phyloP scores from a whole-genome alignment of 2,329 filamentous ascomycete species.

The Onygenales sp. region DNA sequence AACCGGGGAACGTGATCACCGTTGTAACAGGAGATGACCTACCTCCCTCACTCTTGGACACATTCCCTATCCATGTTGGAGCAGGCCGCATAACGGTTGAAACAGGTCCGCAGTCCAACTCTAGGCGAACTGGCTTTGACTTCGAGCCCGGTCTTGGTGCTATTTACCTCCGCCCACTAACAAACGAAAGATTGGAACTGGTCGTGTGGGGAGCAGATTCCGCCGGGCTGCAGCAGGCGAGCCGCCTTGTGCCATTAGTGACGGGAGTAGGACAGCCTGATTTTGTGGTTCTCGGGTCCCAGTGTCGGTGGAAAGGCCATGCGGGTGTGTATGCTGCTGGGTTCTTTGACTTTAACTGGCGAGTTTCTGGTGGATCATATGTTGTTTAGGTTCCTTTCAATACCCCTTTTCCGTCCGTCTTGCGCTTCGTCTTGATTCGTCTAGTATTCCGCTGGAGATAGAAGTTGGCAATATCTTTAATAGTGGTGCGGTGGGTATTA shows the following conservation, averaged over 20 bases:
- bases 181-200: constrained; percentile 41
- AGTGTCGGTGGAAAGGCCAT: constrained; percentile 41
- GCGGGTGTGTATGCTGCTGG: constrained; percentile 46
- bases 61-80: constrained; percentile 20
- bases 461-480: too few species aligned
- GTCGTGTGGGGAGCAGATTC: constrained; percentile 47
- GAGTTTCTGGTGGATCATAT: constrained; percentile 40
- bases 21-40: constrained; percentile 18
- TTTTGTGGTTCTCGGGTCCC: constrained; percentile 41
- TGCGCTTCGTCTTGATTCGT: background rate
- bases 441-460: background rate
- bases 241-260: constrained; percentile 45
- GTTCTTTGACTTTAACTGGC: constrained; percentile 47
- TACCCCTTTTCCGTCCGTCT: background rate
- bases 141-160: constrained; percentile 35
- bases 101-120: background rate
- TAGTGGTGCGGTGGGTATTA: too few species aligned
- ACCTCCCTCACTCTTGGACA: constrained; percentile 8
- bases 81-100: constrained; percentile 7
- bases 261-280: constrained; percentile 51
- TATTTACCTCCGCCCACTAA: constrained; percentile 43
- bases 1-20: constrained; percentile 38
- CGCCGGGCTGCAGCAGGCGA: constrained; percentile 39
- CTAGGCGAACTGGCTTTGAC: constrained; percentile 17
- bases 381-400: constrained; percentile 14